These are phyloP conservation scores for Vanderwaltozyma yarrowii DNA, from an alignment of 805 yeast genomes.

Conservation along the genomic window DNA sequence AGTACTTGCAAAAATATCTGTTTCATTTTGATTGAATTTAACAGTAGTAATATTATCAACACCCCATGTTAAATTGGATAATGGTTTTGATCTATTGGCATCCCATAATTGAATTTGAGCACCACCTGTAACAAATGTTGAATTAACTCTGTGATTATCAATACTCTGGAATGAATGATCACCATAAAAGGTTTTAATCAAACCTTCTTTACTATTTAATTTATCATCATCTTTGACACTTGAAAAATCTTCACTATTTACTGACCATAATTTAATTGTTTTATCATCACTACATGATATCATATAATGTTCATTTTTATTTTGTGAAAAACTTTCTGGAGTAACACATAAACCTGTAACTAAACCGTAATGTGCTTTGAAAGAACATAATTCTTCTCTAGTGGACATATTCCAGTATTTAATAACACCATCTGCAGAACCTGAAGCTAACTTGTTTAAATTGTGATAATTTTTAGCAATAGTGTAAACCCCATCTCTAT, in stretches of 20 bases:
- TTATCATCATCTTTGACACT: conserved; percentile 26
- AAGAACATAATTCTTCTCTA: conserved; percentile 62
- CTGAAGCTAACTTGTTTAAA: conserved; percentile 73
- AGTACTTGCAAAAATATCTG: conserved; percentile 78
- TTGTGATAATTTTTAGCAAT: conserved; percentile 68
- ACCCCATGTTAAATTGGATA: conserved; percentile 85
- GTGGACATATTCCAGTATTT: conserved; percentile 89
- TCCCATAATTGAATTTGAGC: conserved; percentile 91
- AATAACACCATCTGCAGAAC: conserved; percentile 90
- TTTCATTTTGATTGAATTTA: conserved; percentile 81
- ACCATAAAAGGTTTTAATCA: conserved; percentile 71
- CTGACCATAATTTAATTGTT: conserved; percentile 82
- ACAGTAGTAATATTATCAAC: conserved; percentile 82
- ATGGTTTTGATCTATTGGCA: conserved; percentile 62
- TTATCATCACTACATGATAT: conserved; percentile 89
- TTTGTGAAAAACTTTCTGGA: conserved; percentile 29
- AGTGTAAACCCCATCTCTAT: conserved; percentile 85
- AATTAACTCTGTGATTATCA: conserved; percentile 74
- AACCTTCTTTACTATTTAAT: conserved; percentile 36
- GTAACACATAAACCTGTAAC: conserved; percentile 78
- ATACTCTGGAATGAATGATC: conserved; percentile 75
- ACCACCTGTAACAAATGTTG: conserved; percentile 85
- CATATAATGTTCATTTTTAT: conserved; percentile 34
- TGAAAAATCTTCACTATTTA: conserved; percentile 41
- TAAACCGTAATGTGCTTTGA: conserved; percentile 84